Evolutionary conservation across 768 basidiomycete species (phyloP).

Genomic region (Tylopilus sp.): DNA sequence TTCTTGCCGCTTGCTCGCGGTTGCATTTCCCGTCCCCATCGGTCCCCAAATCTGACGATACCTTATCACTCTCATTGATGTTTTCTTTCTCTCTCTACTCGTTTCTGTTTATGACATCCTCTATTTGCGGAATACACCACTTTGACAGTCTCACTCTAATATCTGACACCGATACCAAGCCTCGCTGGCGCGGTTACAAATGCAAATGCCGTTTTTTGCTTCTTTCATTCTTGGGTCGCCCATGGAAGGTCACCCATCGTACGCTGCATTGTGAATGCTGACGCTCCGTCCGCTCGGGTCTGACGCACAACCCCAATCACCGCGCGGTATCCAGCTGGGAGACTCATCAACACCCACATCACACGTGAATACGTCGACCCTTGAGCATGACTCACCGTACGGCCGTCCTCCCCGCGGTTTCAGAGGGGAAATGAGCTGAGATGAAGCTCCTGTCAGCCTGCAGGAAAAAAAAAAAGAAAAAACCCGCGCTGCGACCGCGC

Average conservation of each 20-base stretch:
- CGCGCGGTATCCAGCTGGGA: slow-evolving; percentile 85
- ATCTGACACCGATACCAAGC: slow-evolving; percentile 25
- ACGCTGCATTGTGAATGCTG: slow-evolving; percentile 93
- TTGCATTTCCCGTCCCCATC: slow-evolving; percentile 14
- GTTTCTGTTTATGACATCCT: slow-evolving; percentile 32
- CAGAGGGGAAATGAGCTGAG: slow-evolving; percentile 77
- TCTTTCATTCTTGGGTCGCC: slow-evolving; percentile 13
- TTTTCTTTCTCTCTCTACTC: not conserved
- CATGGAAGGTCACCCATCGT: slow-evolving; percentile 32
- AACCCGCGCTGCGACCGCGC: too few relatives aligned
- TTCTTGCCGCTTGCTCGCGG: slow-evolving; percentile 17
- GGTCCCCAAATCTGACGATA: slow-evolving; percentile 32
- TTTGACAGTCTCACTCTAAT: slow-evolving; percentile 30
- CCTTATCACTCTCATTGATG: slow-evolving; percentile 33
- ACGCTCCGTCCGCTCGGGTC: slow-evolving; percentile 97
- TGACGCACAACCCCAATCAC: slow-evolving; percentile 93
- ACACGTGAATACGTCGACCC: slow-evolving; percentile 6
- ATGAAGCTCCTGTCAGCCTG: slow-evolving; percentile 1
- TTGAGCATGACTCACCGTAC: slow-evolving; percentile 60
- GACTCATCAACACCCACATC: slow-evolving; percentile 10
- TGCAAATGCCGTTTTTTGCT: slow-evolving; percentile 1
- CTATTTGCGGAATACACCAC: slow-evolving; percentile 35
- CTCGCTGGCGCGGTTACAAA: slow-evolving; percentile 22
- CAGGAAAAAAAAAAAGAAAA: not conserved
- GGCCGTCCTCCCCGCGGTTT: slow-evolving; percentile 85